Evolutionary conservation across 768 basidiomycete species (phyloP).

Genomic region (Podaxis rugospora): DNA sequence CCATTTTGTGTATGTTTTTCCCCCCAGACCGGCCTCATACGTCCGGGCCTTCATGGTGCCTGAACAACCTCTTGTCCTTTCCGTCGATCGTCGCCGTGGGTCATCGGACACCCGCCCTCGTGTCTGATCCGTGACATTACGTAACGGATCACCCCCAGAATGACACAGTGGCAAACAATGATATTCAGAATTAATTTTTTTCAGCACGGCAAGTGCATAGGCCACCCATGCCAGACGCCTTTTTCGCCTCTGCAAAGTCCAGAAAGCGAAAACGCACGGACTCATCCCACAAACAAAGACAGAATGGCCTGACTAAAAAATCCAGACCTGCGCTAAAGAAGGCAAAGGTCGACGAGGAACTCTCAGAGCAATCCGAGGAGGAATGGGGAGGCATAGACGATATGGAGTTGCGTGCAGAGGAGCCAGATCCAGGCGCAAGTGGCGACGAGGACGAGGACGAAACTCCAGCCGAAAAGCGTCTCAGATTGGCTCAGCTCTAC

Average conservation of each 20-base stretch:
- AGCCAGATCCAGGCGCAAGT: constrained; percentile 51
- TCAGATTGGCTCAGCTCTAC: constrained; percentile 88
- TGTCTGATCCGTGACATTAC: not conserved
- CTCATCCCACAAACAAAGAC: constrained; percentile 20
- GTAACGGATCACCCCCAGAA: not conserved
- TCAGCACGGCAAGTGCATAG: not conserved
- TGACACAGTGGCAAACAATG: not conserved
- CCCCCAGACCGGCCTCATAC: not conserved
- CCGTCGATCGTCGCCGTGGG: not conserved
- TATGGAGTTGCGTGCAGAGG: constrained; percentile 61
- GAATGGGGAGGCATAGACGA: constrained; percentile 51
- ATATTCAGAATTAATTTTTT: not conserved
- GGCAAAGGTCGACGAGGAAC: constrained; percentile 53
- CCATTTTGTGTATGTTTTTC: not conserved
- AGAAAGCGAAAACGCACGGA: constrained; percentile 57
- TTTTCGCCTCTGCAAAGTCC: constrained; percentile 62
- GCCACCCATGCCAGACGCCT: constrained; percentile 71
- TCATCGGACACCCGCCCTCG: not conserved
- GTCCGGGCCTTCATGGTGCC: not conserved
- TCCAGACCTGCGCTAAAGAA: constrained; percentile 19
- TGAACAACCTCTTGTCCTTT: not conserved
- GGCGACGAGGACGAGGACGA: constrained; percentile 86
- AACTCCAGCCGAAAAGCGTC: constrained; percentile 89
- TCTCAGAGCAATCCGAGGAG: constrained; percentile 57
- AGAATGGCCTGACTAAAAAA: constrained; percentile 4